phyloP scores from a whole-genome alignment of 108 stramenopile species.

The Aurantiochytrium sp. region DNA sequence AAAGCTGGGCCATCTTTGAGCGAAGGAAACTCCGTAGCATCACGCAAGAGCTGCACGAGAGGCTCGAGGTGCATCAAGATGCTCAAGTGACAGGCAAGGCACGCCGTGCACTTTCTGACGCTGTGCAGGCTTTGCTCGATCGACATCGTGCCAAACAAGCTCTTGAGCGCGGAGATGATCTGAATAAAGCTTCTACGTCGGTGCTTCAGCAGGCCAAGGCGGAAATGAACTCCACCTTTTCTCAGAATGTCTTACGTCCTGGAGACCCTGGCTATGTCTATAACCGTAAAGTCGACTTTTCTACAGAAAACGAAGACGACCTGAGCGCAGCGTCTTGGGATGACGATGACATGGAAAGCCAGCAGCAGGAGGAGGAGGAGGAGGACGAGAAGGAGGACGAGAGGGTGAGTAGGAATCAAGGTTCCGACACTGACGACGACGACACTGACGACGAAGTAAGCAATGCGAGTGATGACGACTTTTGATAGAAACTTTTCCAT shows the following conservation, averaged over 20 bases:
- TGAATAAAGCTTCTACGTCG: neutral
- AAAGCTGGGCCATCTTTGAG: neutral
- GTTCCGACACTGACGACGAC: too few species aligned
- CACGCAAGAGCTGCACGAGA: neutral
- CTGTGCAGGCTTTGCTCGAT: neutral
- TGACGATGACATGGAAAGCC: neutral
- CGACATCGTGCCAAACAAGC: neutral
- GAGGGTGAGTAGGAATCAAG: too few species aligned
- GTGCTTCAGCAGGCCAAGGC: neutral
- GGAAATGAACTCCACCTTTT: neutral
- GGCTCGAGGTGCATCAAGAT: neutral
- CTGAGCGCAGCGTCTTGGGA: neutral
- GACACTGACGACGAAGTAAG: too few species aligned
- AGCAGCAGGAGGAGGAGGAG: too few species aligned
- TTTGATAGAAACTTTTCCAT: too few species aligned
- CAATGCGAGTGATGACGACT: too few species aligned
- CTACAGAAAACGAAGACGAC: neutral
- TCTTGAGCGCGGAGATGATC: neutral
- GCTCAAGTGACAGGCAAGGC: neutral
- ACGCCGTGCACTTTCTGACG: neutral
- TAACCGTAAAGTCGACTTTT: neutral
- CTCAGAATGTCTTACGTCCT: neutral
- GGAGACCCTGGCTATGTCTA: neutral
- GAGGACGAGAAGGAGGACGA: too few species aligned
- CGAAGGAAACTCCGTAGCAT: neutral